These are phyloP conservation scores for Phellopilus nigrolimitatus DNA, from an alignment of 1,284 basidiomycete genomes.

Conservation along the genomic window DNA sequence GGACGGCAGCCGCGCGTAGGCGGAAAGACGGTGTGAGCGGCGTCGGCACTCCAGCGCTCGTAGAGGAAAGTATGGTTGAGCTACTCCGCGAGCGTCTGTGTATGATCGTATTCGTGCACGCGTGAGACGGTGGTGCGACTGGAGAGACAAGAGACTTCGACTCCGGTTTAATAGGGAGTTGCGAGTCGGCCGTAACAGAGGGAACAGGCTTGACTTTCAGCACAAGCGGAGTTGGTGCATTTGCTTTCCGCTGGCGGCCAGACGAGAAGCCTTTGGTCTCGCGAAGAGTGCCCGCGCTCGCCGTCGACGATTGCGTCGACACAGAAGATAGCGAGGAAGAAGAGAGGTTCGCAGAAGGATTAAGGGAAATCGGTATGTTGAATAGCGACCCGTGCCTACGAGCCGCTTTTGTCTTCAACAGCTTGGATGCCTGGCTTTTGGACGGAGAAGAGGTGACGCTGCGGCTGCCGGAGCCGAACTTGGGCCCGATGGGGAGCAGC, in stretches of 20 bases:
- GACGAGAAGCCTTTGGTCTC: conserved; percentile 14
- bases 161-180: conserved; percentile 14
- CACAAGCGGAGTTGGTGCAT: conserved; percentile 27
- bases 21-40: conserved; percentile 26
- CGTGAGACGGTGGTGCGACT: not conserved
- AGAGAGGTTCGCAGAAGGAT: conserved; percentile 6
- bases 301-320: not conserved
- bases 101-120: not conserved
- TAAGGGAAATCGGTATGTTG: conserved; percentile 5
- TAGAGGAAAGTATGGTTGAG: conserved; percentile 24
- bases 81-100: conserved; percentile 12
- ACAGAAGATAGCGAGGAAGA: conserved; percentile 10
- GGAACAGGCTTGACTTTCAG: conserved; percentile 12
- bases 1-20: conserved; percentile 20
- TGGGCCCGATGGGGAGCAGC: conserved; percentile 26
- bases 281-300: not conserved
- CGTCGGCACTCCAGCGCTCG: conserved; percentile 17
- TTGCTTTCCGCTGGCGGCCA: conserved; percentile 23
- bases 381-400: conserved; percentile 16
- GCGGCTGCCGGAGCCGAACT: conserved; percentile 13
- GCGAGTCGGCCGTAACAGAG: conserved; percentile 6
- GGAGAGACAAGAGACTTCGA: not conserved
- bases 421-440: conserved; percentile 5
- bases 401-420: not conserved
- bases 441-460: conserved; percentile 21